Percentiles rank a stretch among this genome's conserved stretches.
Evolutionary conservation across 306 rosid species (phyloP).

Genomic region (Rosa lucieae): DNA sequence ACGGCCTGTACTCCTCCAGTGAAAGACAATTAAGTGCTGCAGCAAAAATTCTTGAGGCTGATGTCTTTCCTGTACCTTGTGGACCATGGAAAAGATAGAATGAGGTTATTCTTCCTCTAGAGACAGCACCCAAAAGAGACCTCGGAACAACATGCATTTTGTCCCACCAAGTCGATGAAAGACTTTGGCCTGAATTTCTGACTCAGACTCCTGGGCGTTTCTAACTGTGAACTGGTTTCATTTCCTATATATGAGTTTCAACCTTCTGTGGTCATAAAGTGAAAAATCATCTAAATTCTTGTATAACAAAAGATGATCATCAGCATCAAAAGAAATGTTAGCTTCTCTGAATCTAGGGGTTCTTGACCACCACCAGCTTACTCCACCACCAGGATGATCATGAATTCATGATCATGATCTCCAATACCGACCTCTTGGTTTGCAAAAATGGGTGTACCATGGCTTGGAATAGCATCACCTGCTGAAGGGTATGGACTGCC

Average conservation of each 20-base stretch:
- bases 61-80: slow-evolving; percentile 87
- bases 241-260: slow-evolving; percentile 30
- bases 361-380: slow-evolving; percentile 67
- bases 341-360: slow-evolving; percentile 62
- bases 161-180: slow-evolving; percentile 81
- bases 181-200: slow-evolving; percentile 74
- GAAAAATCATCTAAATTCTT: slow-evolving; percentile 36
- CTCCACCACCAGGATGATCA: slow-evolving; percentile 51
- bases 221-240: slow-evolving; percentile 43
- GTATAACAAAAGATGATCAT: slow-evolving; percentile 51
- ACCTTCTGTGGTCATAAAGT: slow-evolving; percentile 32
- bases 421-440: slow-evolving; percentile 43
- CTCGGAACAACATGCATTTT: slow-evolving; percentile 57
- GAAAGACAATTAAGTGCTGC: slow-evolving; percentile 82
- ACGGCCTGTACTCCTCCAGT: slow-evolving; percentile 55
- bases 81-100: slow-evolving; percentile 85
- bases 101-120: slow-evolving; percentile 59
- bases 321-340: slow-evolving; percentile 37
- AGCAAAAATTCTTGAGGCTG: slow-evolving; percentile 77
- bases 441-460: slow-evolving; percentile 18
- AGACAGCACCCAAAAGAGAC: slow-evolving; percentile 75
- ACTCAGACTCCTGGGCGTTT: slow-evolving; percentile 62
- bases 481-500: slow-evolving; percentile 55
- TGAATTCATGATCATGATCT: slow-evolving; percentile 39
- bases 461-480: slow-evolving; percentile 37